Percentiles rank a stretch among this genome's conserved stretches.
phyloP scores from a whole-genome alignment of 2,329 filamentous ascomycete genomes.

The Colletotrichum agaves region DNA sequence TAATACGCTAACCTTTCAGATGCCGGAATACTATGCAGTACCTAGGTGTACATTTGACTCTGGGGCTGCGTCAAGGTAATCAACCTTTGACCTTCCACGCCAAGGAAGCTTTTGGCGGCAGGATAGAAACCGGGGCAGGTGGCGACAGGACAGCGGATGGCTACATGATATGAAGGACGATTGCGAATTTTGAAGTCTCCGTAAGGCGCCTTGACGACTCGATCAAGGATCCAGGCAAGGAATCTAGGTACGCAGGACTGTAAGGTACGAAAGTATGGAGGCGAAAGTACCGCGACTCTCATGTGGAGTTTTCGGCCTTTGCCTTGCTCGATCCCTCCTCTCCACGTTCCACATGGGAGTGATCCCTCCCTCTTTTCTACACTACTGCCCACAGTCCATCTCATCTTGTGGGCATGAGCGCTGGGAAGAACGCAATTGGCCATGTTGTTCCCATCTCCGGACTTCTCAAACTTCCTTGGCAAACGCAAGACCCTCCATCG shows the following conservation, averaged over 20 bases:
- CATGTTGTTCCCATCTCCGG: slow-evolving; percentile 4
- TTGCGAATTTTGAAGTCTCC: not conserved
- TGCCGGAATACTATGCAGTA: no score
- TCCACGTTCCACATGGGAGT: not conserved
- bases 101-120: no score
- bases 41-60: no score
- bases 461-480: slow-evolving; percentile 6
- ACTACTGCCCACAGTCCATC: not conserved
- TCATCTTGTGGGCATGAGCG: not conserved
- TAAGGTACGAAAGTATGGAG: not conserved
- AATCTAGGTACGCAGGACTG: not conserved
- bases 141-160: slow-evolving; percentile 3
- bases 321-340: slow-evolving; percentile 9
- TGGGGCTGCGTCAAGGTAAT: no score
- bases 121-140: no score
- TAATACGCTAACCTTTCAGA: no score
- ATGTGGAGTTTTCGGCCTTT: slow-evolving; percentile 10
- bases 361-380: not conserved
- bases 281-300: not conserved
- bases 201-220: not conserved
- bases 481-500: not conserved
- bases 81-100: no score
- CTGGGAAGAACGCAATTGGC: not conserved
- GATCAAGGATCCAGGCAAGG: not conserved
- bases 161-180: slow-evolving; percentile 13